phyloP scores from a whole-genome alignment of 2,329 filamentous ascomycete genomes.

The Lasiodiplodia sp. region DNA sequence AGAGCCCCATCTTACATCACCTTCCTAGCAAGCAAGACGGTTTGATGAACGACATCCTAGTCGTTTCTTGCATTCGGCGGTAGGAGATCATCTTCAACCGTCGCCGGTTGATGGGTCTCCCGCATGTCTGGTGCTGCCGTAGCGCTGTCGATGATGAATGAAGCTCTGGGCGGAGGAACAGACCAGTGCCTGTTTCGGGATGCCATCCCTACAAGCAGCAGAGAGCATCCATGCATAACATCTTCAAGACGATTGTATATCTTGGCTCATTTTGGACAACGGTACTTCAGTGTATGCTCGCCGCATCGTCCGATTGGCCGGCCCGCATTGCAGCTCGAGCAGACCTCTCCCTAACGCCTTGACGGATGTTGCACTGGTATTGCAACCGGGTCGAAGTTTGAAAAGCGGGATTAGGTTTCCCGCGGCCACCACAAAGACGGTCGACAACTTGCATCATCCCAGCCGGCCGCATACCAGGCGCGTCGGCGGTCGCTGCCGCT shows the following conservation, averaged over 20 bases:
- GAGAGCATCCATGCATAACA: slow-evolving; percentile 8
- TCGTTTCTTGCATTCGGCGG: slow-evolving; percentile 18
- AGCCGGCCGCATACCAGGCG: background rate
- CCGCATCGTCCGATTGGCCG: background rate
- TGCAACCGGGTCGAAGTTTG: slow-evolving; percentile 17
- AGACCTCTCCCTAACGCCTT: background rate
- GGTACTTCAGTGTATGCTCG: background rate
- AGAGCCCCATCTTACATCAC: slow-evolving; percentile 10
- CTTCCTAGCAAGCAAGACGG: background rate
- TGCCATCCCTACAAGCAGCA: slow-evolving; percentile 18
- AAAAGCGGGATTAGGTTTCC: slow-evolving; percentile 26
- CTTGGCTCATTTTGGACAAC: slow-evolving; percentile 1
- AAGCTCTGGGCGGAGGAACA: background rate
- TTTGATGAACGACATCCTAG: slow-evolving; percentile 6
- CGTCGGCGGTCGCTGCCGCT: slow-evolving; percentile 12
- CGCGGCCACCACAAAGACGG: background rate
- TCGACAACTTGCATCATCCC: slow-evolving; percentile 5
- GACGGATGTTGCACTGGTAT: slow-evolving; percentile 13
- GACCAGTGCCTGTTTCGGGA: slow-evolving; percentile 7
- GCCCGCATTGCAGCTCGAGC: background rate
- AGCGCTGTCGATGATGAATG: slow-evolving; percentile 19
- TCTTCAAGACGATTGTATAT: slow-evolving; percentile 10
- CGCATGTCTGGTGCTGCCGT: slow-evolving; percentile 18
- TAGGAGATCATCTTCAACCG: slow-evolving; percentile 6
- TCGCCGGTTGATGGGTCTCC: slow-evolving; percentile 10